phyloP scores from a whole-genome alignment of 495 filamentous ascomycete species.

The Xylaria grammica region DNA sequence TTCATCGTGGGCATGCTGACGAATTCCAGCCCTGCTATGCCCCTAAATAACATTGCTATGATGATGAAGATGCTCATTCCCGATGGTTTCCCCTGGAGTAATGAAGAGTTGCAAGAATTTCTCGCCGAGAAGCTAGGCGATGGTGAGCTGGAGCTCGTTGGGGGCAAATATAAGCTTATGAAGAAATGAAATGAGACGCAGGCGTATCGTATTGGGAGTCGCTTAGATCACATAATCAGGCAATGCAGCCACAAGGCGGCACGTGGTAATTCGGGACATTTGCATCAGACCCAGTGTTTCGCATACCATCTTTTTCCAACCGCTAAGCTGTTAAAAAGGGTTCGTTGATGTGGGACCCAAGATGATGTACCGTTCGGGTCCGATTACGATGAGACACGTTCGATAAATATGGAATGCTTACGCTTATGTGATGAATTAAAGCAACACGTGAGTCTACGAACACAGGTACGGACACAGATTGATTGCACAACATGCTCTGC shows the following conservation, averaged over 20 bases:
- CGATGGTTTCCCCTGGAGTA: slow-evolving; percentile 81
- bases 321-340: too few relatives aligned
- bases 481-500: background rate
- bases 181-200: slow-evolving; percentile 49
- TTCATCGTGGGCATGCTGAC: slow-evolving; percentile 95
- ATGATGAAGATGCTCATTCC: slow-evolving; percentile 91
- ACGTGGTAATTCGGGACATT: background rate
- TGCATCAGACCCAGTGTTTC: slow-evolving; percentile 4
- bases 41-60: slow-evolving; percentile 79
- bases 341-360: background rate
- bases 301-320: background rate
- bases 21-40: slow-evolving; percentile 79
- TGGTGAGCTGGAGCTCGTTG: slow-evolving; percentile 73
- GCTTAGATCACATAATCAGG: slow-evolving; percentile 14
- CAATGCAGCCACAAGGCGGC: slow-evolving; percentile 3
- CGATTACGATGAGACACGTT: background rate
- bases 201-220: slow-evolving; percentile 6
- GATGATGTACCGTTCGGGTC: background rate
- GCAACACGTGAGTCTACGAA: background rate
- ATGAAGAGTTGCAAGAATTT: slow-evolving; percentile 77
- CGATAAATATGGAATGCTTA: slow-evolving; percentile 11
- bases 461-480: too few relatives aligned
- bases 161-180: slow-evolving; percentile 70
- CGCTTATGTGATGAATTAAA: background rate
- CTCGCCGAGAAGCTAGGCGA: slow-evolving; percentile 72